Percentiles rank a stretch among this genome's conserved stretches.
These are phyloP conservation scores for Alternaria metachromatica DNA, from an alignment of 2,329 filamentous ascomycete genomes.

Conservation along the genomic window DNA sequence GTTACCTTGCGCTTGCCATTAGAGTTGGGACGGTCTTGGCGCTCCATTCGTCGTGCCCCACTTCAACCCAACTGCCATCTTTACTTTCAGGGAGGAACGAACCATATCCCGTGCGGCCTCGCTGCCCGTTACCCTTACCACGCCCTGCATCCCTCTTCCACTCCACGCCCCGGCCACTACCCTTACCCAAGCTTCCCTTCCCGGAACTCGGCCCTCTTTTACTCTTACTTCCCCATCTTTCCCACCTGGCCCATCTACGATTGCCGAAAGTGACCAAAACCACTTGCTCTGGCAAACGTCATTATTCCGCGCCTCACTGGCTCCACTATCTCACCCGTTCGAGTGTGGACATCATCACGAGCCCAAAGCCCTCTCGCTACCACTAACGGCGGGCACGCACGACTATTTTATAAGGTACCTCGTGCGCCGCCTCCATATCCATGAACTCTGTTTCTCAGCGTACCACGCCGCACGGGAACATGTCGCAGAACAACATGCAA, in stretches of 20 bases:
- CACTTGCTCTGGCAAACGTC: not conserved
- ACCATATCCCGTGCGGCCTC: slow-evolving; percentile 16
- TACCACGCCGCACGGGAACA: slow-evolving; percentile 20
- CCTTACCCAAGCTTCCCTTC: slow-evolving; percentile 4
- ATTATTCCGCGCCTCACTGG: slow-evolving; percentile 9
- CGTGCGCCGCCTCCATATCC: slow-evolving; percentile 8
- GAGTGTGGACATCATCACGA: slow-evolving; percentile 13
- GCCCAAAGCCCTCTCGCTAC: slow-evolving; percentile 12
- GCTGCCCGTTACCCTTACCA: slow-evolving; percentile 17
- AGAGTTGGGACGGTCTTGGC: slow-evolving; percentile 25
- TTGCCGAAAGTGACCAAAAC: not conserved
- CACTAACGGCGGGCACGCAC: not conserved
- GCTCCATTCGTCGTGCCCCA: slow-evolving; percentile 30
- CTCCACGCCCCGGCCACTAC: slow-evolving; percentile 26
- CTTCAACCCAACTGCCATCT: slow-evolving; percentile 30
- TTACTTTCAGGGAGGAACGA: slow-evolving; percentile 29
- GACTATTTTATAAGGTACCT: not conserved
- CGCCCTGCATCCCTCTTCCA: slow-evolving; percentile 13
- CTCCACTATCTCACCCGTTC: slow-evolving; percentile 23
- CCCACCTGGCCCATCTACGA: slow-evolving; percentile 7
- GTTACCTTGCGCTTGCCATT: slow-evolving; percentile 26
- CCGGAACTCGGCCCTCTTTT: slow-evolving; percentile 1
- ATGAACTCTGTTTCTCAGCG: slow-evolving; percentile 44
- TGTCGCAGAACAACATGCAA: not conserved
- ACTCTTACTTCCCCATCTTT: slow-evolving; percentile 9